Base-by-base conservation (phyloP, 2,329 filamentous ascomycete species). In the Fusarium sp. region DNA sequence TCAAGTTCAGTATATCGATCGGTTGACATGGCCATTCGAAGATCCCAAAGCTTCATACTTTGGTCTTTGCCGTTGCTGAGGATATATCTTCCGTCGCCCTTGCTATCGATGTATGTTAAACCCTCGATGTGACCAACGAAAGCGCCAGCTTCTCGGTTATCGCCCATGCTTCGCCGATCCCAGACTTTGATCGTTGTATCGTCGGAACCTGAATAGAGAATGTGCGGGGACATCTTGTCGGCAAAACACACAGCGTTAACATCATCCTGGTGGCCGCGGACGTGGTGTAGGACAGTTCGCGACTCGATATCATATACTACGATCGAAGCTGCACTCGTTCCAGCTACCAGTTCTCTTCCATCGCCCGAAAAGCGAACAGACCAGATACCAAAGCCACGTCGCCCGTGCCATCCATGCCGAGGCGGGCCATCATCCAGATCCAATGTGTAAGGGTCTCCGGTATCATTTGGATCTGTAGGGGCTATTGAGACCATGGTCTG, bases 241-340 rank as follows among this genome's bases (percentile, higher is more conserved):
- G 94, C 96, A 75, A 97, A 98, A 79, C 94, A 98, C 2, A 99
- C 96, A 7, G 96, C 96, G 74, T 98, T 99, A 56, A 98, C 95
- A 77, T 99, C 94, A 72, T 97, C 89, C 7, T 88, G 83, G 76
- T 99, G 96, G 1, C 93, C 94, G 18, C 84, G 83, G 26, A 97
- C 88, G 47, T 89, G 87, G 57, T 98, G 88, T 31, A 97, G 85
- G 1, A 92, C 88, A 44, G 87, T 86, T 20, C 91, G 89, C 1
- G 90, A 90, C 79, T 98, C 94, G 57, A 99, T 92, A 75, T 98
- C 96, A 77, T 97, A 98, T 6, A 98, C 92, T 31, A 97, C 90
- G 46, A 98, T 92, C 0, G 91, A 91, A 52, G 89, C 85, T 56
- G 91, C 87, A 50, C 90, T 93, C 12, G 94, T 97, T 20, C 96